Percentiles rank a stretch among this genome's conserved stretches.
Evolutionary conservation across 2,329 filamentous ascomycete genomes (phyloP).

Genomic region (Penicillium polonicum): DNA sequence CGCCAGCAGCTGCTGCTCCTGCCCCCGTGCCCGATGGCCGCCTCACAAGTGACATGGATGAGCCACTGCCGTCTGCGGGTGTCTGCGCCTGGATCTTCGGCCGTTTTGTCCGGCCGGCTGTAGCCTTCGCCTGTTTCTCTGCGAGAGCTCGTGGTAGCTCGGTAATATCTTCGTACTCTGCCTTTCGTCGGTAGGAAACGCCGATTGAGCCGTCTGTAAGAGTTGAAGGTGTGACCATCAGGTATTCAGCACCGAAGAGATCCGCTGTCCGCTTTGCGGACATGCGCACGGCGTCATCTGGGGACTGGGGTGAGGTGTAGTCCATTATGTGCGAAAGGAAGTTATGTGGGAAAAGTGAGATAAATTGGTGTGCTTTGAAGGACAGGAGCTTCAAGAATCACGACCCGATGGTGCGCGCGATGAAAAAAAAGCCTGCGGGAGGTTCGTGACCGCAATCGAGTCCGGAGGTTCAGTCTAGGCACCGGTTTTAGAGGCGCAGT

Average conservation of each 20-base stretch:
- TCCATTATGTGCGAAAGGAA: conserved; percentile 29
- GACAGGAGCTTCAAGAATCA: conserved; percentile 6
- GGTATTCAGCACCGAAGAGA: conserved; percentile 49
- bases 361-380: not conserved
- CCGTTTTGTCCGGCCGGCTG: conserved; percentile 64
- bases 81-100: conserved; percentile 52
- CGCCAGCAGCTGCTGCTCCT: conserved; percentile 39
- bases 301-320: conserved; percentile 28
- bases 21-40: conserved; percentile 31
- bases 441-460: not conserved
- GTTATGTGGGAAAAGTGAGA: not conserved
- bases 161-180: conserved; percentile 75
- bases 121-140: conserved; percentile 70
- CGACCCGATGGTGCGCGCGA: conserved; percentile 14
- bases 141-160: conserved; percentile 75
- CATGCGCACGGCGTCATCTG: conserved; percentile 41
- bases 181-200: conserved; percentile 47
- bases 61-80: conserved; percentile 50
- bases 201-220: conserved; percentile 45
- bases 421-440: conserved; percentile 22
- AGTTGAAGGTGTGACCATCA: conserved; percentile 45
- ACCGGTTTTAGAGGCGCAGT: not conserved
- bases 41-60: conserved; percentile 58
- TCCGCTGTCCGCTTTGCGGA: conserved; percentile 49
- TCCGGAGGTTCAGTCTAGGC: not conserved